Conservation (phyloP, 768 basidiomycete genomes). For the Kwoniella shandongensis region DNA sequence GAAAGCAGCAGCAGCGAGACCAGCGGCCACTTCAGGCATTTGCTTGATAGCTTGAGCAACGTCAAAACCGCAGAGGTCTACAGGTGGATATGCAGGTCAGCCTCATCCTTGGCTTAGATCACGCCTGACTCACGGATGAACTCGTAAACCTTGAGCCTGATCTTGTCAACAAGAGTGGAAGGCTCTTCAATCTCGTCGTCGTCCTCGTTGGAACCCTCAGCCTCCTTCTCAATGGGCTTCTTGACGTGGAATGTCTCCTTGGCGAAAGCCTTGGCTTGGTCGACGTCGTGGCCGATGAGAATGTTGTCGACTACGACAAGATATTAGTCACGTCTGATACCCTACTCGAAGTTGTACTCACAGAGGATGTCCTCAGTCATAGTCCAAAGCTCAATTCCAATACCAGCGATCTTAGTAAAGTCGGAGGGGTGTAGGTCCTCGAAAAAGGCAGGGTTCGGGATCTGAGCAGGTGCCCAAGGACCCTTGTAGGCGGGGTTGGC, state of each 20-base stretch:
- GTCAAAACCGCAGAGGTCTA: slow-evolving; percentile 42
- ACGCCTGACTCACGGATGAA: slow-evolving; percentile 61
- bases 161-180: slow-evolving; percentile 74
- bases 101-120: not conserved
- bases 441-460: slow-evolving; percentile 85
- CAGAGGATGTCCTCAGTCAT: slow-evolving; percentile 68
- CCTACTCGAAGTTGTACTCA: slow-evolving; percentile 18
- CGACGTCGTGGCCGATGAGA: slow-evolving; percentile 84
- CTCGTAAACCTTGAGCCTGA: slow-evolving; percentile 71
- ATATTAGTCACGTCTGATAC: slow-evolving; percentile 53
- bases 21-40: slow-evolving; percentile 82
- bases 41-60: slow-evolving; percentile 72
- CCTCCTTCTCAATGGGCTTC: slow-evolving; percentile 72
- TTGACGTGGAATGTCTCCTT: slow-evolving; percentile 88
- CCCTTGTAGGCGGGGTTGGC: slow-evolving; percentile 98
- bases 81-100: not conserved
- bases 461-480: slow-evolving; percentile 85
- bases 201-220: slow-evolving; percentile 58
- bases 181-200: slow-evolving; percentile 61
- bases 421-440: slow-evolving; percentile 82
- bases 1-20: slow-evolving; percentile 69
- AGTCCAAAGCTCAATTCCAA: slow-evolving; percentile 98
- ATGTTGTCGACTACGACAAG: slow-evolving; percentile 66
- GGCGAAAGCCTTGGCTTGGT: slow-evolving; percentile 80
- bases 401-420: slow-evolving; percentile 85